A percentile compares a stretch with the other conserved stretches of the same genome.
These are phyloP conservation scores for Isatis lusitanica DNA, from an alignment of 441 rosid species.

Conservation along the genomic window DNA sequence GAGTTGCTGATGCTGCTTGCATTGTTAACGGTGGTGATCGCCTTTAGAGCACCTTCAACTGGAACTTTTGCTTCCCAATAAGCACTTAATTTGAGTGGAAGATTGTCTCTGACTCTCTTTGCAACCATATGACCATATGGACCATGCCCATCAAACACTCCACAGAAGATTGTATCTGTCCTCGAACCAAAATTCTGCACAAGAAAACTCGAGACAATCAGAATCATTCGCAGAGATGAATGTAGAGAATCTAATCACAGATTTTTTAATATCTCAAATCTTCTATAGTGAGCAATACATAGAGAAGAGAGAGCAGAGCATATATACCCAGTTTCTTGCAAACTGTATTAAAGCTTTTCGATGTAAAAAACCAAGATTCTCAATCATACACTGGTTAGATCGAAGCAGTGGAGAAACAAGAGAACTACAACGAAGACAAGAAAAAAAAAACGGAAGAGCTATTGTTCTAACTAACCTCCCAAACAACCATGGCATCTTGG, in stretches of 20 bases:
- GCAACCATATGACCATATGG: conserved; percentile 99
- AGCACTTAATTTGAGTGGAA: conserved; percentile 82
- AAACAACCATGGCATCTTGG: conserved; percentile 98
- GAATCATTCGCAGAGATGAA: neutral
- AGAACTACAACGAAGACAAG: neutral
- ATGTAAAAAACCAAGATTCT: neutral
- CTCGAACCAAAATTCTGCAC: conserved; percentile 85
- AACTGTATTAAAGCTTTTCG: neutral
- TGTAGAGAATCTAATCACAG: neutral
- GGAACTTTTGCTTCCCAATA: conserved; percentile 69
- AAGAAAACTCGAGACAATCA: neutral
- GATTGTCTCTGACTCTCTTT: conserved; percentile 85
- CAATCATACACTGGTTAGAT: neutral
- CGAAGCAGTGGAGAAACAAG: neutral
- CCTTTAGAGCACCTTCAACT: conserved; percentile 52
- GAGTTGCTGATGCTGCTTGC: conserved; percentile 49
- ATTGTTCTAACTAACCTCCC: conserved; percentile 73
- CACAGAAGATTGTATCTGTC: conserved; percentile 87
- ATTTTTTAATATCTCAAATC: neutral
- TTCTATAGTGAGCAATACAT: neutral
- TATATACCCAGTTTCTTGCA: neutral
- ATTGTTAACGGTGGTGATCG: conserved; percentile 48
- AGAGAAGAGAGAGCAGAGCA: neutral
- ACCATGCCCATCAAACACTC: conserved; percentile 99
- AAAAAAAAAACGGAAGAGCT: neutral